Percentiles rank a stretch among this genome's conserved stretches.
Conservation (phyloP, 2,329 filamentous ascomycete genomes). For the Epichloe uncinata region DNA sequence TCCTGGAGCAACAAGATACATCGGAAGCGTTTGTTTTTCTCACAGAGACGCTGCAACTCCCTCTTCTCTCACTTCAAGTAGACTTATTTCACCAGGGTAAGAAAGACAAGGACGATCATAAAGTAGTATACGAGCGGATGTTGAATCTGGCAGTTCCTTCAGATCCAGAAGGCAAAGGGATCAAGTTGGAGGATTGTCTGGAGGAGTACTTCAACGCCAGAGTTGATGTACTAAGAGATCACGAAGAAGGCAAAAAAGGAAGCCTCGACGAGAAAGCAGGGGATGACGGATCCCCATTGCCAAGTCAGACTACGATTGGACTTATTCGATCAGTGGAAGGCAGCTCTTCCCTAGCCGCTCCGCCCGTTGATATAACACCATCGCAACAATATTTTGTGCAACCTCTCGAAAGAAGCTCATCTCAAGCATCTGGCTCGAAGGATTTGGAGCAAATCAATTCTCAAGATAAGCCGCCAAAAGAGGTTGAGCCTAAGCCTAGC, state of each 20-base stretch:
- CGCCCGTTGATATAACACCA: conserved; percentile 18
- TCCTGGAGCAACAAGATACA: conserved; percentile 78
- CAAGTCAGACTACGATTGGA: conserved; percentile 20
- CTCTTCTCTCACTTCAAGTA: conserved; percentile 80
- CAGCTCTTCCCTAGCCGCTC: conserved; percentile 23
- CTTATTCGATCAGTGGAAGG: conserved; percentile 21
- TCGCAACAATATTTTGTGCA: conserved; percentile 4
- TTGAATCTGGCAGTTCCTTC: conserved; percentile 83
- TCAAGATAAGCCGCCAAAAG: neutral
- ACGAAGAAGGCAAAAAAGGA: conserved; percentile 38
- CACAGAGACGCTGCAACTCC: conserved; percentile 76
- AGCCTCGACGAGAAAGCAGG: conserved; percentile 14
- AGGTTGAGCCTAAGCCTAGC: neutral
- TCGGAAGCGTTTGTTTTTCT: conserved; percentile 95
- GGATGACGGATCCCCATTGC: conserved; percentile 13
- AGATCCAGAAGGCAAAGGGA: conserved; percentile 52
- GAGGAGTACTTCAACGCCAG: conserved; percentile 92
- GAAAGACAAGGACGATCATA: conserved; percentile 78
- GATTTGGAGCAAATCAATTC: neutral
- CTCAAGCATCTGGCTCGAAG: neutral
- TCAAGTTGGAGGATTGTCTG: conserved; percentile 81
- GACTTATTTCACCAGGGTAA: conserved; percentile 89
- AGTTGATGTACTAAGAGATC: conserved; percentile 75
- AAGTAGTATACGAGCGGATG: conserved; percentile 81
- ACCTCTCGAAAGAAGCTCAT: neutral